Percentiles rank a stretch among this genome's conserved stretches.
Conservation (phyloP, 176 grass and related monocot species). For the Tillandsia leiboldiana region DNA sequence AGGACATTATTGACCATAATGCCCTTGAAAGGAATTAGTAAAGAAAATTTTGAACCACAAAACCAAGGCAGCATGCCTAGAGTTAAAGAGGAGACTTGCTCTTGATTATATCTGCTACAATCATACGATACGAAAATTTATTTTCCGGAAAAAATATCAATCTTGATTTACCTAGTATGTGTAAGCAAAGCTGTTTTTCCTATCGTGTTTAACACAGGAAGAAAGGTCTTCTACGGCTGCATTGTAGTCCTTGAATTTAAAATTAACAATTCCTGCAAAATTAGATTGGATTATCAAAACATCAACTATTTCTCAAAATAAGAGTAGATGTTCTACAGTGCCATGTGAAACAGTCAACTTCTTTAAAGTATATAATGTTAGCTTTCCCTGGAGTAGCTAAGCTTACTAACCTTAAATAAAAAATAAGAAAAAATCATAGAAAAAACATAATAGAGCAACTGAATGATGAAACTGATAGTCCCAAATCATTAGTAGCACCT, state of each 20-base stretch:
- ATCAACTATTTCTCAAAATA: too few species aligned
- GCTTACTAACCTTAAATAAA: background rate
- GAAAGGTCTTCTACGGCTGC: conserved; percentile 76
- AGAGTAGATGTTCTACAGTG: too few species aligned
- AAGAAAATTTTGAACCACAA: too few species aligned
- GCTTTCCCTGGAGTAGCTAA: background rate
- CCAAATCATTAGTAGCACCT: background rate
- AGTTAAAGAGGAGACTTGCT: too few species aligned
- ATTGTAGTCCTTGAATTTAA: conserved; percentile 96
- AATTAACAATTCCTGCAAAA: conserved; percentile 92
- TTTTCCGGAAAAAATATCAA: background rate
- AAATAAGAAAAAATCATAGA: background rate
- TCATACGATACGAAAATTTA: too few species aligned
- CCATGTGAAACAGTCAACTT: background rate
- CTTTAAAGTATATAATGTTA: background rate
- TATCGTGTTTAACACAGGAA: conserved; percentile 72
- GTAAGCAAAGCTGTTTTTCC: conserved; percentile 93
- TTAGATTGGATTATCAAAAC: background rate
- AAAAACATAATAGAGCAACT: background rate
- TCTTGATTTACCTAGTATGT: conserved; percentile 68
- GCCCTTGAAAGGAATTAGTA: too few species aligned
- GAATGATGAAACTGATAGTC: background rate
- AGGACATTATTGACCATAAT: too few species aligned
- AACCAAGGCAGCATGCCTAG: too few species aligned
- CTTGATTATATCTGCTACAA: too few species aligned